A percentile compares a stretch with the other conserved stretches of the same genome.
These are phyloP conservation scores for Debaryomycetaceae sp. DNA, from an alignment of 1,139 yeast genomes.

Conservation along the genomic window DNA sequence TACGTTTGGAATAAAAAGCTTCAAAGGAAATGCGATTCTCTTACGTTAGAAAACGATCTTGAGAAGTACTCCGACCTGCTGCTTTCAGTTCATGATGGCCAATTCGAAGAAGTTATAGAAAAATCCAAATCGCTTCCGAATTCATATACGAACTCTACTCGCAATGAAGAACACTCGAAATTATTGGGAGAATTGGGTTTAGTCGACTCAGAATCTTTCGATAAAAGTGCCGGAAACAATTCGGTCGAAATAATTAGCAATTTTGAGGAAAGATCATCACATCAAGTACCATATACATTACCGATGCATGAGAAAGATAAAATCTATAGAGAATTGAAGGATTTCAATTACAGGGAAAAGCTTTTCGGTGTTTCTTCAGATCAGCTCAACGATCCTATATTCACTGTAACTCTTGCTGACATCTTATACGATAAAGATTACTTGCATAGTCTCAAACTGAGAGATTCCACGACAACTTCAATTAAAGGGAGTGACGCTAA, in stretches of 20 bases:
- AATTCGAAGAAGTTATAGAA: slow-evolving; percentile 14
- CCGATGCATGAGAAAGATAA: slow-evolving; percentile 11
- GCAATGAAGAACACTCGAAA: slow-evolving; percentile 11
- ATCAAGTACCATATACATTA: background rate
- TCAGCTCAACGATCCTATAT: slow-evolving; percentile 21
- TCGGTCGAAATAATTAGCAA: background rate
- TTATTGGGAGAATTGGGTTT: slow-evolving; percentile 14
- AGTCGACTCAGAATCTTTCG: slow-evolving; percentile 6
- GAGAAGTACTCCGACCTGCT: slow-evolving; percentile 18
- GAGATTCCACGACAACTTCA: background rate
- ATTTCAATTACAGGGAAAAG: slow-evolving; percentile 9
- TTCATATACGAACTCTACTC: slow-evolving; percentile 4
- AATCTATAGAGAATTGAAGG: slow-evolving; percentile 13
- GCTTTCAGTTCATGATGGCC: slow-evolving; percentile 13
- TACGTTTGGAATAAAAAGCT: background rate
- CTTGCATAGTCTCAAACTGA: slow-evolving; percentile 1
- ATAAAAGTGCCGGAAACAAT: background rate
- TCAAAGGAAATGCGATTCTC: slow-evolving; percentile 12
- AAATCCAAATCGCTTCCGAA: slow-evolving; percentile 15
- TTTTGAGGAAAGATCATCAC: background rate
- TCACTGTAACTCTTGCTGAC: slow-evolving; percentile 38
- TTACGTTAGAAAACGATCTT: slow-evolving; percentile 19
- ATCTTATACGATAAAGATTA: slow-evolving; percentile 22
- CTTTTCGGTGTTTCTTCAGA: slow-evolving; percentile 12
- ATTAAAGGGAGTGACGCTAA: slow-evolving; percentile 8